Conservation (phyloP, 2,329 filamentous ascomycete species). For the Tolypocladium amazonense region DNA sequence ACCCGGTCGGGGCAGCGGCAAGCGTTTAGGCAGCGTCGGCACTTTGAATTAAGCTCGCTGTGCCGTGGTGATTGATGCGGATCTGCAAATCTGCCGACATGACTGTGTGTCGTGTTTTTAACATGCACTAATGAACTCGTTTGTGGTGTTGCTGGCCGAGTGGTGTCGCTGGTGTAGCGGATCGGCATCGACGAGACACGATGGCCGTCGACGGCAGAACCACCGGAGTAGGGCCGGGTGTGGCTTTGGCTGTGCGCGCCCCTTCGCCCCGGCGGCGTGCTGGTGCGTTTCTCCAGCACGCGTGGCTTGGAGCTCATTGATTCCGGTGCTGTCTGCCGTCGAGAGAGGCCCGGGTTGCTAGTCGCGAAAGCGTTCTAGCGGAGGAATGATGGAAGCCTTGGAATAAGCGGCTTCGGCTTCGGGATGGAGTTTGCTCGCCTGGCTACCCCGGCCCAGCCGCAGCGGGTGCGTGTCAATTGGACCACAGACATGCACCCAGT, state of each 20-base stretch:
- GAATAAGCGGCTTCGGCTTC: background rate
- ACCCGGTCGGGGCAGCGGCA: background rate
- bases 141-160: background rate
- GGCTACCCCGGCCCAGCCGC: background rate
- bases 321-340: background rate
- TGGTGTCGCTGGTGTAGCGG: slow-evolving; percentile 2
- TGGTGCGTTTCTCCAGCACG: background rate
- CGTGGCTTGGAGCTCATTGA: background rate
- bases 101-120: background rate
- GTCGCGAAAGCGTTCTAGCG: background rate
- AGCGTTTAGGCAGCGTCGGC: background rate
- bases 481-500: background rate
- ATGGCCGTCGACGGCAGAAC: slow-evolving; percentile 8
- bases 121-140: background rate
- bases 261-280: background rate
- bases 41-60: background rate
- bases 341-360: background rate
- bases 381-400: background rate
- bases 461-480: background rate
- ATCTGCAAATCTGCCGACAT: background rate
- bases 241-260: slow-evolving; percentile 1
- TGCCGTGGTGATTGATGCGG: background rate
- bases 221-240: slow-evolving; percentile 19
- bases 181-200: slow-evolving; percentile 19
- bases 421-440: background rate